Evolutionary conservation across 2,329 filamentous ascomycete genomes (phyloP).

Genomic region (Nakataea oryzae): DNA sequence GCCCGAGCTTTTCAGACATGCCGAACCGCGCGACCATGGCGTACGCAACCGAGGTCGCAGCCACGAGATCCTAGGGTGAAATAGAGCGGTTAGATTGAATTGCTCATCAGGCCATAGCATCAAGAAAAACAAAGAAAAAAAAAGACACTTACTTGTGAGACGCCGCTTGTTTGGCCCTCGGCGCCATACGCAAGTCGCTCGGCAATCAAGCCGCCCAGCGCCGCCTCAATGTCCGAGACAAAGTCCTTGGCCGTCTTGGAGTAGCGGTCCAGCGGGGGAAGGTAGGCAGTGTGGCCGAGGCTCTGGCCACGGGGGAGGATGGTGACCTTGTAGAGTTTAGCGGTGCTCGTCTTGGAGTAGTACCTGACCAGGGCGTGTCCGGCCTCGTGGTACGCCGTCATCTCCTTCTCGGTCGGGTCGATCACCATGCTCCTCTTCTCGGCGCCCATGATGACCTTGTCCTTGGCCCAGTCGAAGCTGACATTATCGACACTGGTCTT

Average conservation of each 20-base stretch:
- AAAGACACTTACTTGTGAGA: conserved; percentile 53
- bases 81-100: conserved; percentile 5
- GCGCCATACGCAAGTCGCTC: conserved; percentile 82
- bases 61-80: conserved; percentile 61
- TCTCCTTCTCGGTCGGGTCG: conserved; percentile 86
- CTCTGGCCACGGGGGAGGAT: conserved; percentile 85
- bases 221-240: conserved; percentile 57
- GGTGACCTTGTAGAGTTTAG: conserved; percentile 89
- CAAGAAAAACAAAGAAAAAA: neutral
- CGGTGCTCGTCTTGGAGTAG: conserved; percentile 61
- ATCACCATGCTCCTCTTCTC: conserved; percentile 86
- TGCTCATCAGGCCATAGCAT: too few species aligned
- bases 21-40: conserved; percentile 81
- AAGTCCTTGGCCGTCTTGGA: conserved; percentile 80
- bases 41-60: conserved; percentile 74
- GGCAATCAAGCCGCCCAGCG: conserved; percentile 67
- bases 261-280: conserved; percentile 89
- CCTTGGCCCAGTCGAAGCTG: conserved; percentile 95
- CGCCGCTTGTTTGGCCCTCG: conserved; percentile 87
- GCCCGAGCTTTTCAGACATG: conserved; percentile 81
- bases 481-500: conserved; percentile 61
- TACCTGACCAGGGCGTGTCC: conserved; percentile 88
- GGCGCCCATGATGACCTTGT: conserved; percentile 95
- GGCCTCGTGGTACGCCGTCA: conserved; percentile 95
- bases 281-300: conserved; percentile 75